phyloP scores from a whole-genome alignment of 148 eudicot species.

The Amaranthus cruentus region DNA sequence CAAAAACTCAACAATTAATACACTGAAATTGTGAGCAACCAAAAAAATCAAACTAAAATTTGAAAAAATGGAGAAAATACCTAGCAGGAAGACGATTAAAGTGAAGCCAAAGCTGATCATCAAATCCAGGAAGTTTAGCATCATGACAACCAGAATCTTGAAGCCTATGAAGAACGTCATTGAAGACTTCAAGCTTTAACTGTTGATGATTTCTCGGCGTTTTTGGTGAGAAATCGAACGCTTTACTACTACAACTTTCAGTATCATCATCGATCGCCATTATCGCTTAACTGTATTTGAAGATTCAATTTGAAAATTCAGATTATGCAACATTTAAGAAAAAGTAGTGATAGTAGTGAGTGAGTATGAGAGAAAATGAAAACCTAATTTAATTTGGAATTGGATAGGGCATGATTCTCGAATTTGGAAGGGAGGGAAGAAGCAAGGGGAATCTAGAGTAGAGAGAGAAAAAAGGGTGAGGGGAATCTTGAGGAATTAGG shows the following conservation, averaged over 20 bases:
- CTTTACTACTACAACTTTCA: constrained; percentile 55
- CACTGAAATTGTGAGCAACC: not conserved
- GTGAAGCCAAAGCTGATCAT: constrained; percentile 61
- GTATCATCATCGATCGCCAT: constrained; percentile 54
- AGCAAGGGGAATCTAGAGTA: constrained; percentile 3
- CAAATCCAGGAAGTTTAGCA: constrained; percentile 39
- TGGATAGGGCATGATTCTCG: not conserved
- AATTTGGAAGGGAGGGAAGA: not conserved
- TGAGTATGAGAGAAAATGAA: not conserved
- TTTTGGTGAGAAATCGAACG: constrained; percentile 30
- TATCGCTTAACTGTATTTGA: not conserved
- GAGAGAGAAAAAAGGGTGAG: not conserved
- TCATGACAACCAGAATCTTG: constrained; percentile 36
- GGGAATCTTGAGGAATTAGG: not conserved
- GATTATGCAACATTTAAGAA: no score
- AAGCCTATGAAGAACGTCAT: constrained; percentile 42
- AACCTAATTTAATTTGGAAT: constrained; percentile 1
- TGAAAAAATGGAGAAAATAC: constrained; percentile 11
- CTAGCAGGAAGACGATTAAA: constrained; percentile 60
- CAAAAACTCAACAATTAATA: not conserved
- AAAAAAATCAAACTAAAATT: not conserved
- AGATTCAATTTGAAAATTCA: no score
- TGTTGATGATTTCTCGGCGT: constrained; percentile 19
- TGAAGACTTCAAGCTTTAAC: constrained; percentile 38
- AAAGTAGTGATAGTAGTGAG: no score